phyloP scores from a whole-genome alignment of 192 early-diverging fungal genomes.

The Coemansia furcata region DNA sequence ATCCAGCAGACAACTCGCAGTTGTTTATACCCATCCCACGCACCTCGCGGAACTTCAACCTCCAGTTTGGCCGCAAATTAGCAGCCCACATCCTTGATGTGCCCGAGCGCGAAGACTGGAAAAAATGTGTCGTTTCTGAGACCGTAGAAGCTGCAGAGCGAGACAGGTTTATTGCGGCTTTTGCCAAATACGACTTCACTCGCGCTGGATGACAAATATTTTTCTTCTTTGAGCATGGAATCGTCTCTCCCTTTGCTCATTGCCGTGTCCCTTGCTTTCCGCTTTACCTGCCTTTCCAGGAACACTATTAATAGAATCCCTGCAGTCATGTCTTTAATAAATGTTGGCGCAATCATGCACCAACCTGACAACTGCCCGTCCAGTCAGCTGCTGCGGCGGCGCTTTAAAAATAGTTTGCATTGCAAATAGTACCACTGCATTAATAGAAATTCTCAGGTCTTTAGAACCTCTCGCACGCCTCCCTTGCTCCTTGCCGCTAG shows the following conservation, averaged over 20 bases:
- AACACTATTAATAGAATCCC: constrained; percentile 1
- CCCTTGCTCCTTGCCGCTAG: background rate
- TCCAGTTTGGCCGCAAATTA: constrained; percentile 75
- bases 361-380: background rate
- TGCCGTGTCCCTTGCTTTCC: background rate
- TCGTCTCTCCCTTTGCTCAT: background rate
- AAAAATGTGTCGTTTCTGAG: constrained; percentile 60
- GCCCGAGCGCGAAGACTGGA: constrained; percentile 81
- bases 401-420: constrained; percentile 2
- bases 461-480: background rate
- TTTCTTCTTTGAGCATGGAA: constrained; percentile 3
- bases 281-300: background rate
- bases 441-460: background rate
- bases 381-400: constrained; percentile 5
- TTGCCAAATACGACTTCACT: constrained; percentile 44
- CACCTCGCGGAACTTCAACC: constrained; percentile 58
- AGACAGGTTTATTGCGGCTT: constrained; percentile 46
- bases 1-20: constrained; percentile 11
- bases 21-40: constrained; percentile 30
- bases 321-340: background rate
- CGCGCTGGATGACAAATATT: constrained; percentile 11
- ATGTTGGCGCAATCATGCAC: constrained; percentile 1
- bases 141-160: constrained; percentile 61
- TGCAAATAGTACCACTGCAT: background rate
- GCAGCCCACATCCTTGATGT: constrained; percentile 64